phyloP scores from a whole-genome alignment of 1,139 yeast species.

The Yamadazyma buinensis region DNA sequence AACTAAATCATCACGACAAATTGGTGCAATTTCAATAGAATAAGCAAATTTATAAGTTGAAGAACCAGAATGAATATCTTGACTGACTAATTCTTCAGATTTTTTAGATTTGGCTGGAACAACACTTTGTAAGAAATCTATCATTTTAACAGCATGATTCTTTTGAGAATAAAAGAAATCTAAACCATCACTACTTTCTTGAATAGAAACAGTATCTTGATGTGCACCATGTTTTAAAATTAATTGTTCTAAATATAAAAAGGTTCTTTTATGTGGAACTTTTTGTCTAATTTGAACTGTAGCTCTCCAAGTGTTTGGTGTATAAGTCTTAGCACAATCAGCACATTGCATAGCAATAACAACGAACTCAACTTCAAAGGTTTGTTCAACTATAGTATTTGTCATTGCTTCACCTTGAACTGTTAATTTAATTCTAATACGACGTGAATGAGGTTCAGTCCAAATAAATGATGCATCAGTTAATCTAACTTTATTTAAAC shows the following conservation, averaged over 20 bases:
- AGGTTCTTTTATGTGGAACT: constrained; percentile 94
- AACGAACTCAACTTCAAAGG: constrained; percentile 90
- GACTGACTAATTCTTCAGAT: constrained; percentile 88
- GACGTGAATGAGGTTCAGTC: constrained; percentile 99
- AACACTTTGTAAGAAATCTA: constrained; percentile 82
- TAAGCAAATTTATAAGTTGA: constrained; percentile 86
- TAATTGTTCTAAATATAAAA: constrained; percentile 89
- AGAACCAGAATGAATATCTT: constrained; percentile 88
- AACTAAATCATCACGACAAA: constrained; percentile 94
- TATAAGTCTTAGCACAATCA: constrained; percentile 95
- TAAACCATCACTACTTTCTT: constrained; percentile 90
- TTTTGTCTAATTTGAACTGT: constrained; percentile 96
- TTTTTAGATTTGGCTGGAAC: constrained; percentile 84
- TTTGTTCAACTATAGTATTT: constrained; percentile 89
- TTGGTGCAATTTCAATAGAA: constrained; percentile 94
- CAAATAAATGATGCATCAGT: constrained; percentile 94
- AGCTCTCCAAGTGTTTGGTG: constrained; percentile 97
- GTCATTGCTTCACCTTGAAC: constrained; percentile 97
- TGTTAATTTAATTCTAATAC: constrained; percentile 84
- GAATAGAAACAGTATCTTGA: constrained; percentile 87
- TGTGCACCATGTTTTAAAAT: constrained; percentile 93
- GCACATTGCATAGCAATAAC: constrained; percentile 98
- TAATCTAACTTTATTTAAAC: constrained; percentile 81
- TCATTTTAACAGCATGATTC: constrained; percentile 90
- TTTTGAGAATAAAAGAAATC: constrained; percentile 89